phyloP scores from a whole-genome alignment of 495 filamentous ascomycete genomes.

The Cryomyces antarcticus region DNA sequence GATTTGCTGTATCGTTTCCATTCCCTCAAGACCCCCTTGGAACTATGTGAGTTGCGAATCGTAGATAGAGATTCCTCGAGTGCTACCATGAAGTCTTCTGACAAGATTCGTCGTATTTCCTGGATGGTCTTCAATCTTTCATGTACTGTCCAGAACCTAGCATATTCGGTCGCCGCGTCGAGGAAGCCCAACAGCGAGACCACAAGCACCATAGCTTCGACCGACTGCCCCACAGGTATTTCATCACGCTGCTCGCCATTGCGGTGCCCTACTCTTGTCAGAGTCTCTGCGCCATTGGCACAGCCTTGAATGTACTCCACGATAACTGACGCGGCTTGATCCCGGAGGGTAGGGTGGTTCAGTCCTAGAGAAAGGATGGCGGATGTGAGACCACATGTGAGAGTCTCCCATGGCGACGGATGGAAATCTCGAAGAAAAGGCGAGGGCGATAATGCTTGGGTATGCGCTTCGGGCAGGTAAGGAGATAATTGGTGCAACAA shows the following conservation, averaged over 20 bases:
- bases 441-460: constrained; percentile 55
- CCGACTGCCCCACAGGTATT: background rate
- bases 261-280: constrained; percentile 10
- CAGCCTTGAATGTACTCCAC: constrained; percentile 37
- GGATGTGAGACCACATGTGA: constrained; percentile 55
- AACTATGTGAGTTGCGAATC: constrained; percentile 39
- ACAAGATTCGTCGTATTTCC: constrained; percentile 47
- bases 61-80: constrained; percentile 76
- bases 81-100: constrained; percentile 60
- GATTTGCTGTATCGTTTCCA: constrained; percentile 73
- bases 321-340: constrained; percentile 36
- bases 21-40: constrained; percentile 34
- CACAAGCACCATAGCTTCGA: constrained; percentile 44
- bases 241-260: constrained; percentile 5
- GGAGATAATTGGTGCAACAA: constrained; percentile 52
- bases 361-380: constrained; percentile 63
- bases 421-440: constrained; percentile 64
- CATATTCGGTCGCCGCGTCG: constrained; percentile 53
- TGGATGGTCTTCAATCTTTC: constrained; percentile 53
- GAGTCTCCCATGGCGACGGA: constrained; percentile 75
- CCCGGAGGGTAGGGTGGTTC: constrained; percentile 42
- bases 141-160: constrained; percentile 53
- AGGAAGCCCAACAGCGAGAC: constrained; percentile 77
- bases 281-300: constrained; percentile 3
- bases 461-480: constrained; percentile 66